phyloP scores from a whole-genome alignment of 1,284 basidiomycete genomes.

The Ustilago hordei region DNA sequence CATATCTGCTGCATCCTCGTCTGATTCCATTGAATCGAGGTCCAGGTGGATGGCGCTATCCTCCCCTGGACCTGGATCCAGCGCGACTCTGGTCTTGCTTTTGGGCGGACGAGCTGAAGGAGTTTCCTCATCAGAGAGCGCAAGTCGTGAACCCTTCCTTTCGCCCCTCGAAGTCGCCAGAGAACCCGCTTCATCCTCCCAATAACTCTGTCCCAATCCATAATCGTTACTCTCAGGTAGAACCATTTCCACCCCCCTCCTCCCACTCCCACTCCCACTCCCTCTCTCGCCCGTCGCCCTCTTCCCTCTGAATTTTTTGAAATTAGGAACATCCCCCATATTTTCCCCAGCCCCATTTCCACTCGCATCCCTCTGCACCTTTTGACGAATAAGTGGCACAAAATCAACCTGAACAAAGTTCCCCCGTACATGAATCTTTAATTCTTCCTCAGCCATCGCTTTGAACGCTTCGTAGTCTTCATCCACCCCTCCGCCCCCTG shows the following conservation, averaged over 20 bases:
- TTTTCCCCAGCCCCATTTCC: background rate
- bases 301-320: constrained; percentile 49
- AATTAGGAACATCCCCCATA: constrained; percentile 29
- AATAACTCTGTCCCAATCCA: constrained; percentile 39
- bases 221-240: constrained; percentile 43
- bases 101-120: background rate
- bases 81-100: constrained; percentile 9
- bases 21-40: constrained; percentile 37
- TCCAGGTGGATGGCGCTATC: constrained; percentile 21
- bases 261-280: background rate
- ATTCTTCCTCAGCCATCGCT: constrained; percentile 51
- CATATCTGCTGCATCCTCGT: constrained; percentile 39
- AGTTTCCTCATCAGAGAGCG: constrained; percentile 17
- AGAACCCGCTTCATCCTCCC: constrained; percentile 16
- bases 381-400: constrained; percentile 52
- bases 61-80: constrained; percentile 26
- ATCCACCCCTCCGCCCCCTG: constrained; percentile 19
- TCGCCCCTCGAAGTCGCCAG: constrained; percentile 1
- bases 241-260: constrained; percentile 21
- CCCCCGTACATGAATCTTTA: constrained; percentile 51
- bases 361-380: background rate
- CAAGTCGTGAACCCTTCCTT: background rate
- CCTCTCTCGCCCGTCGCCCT: background rate
- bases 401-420: constrained; percentile 66
- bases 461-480: constrained; percentile 57